Conservation (phyloP, 2,329 filamentous ascomycete genomes). For the Neoascochyta sp. region DNA sequence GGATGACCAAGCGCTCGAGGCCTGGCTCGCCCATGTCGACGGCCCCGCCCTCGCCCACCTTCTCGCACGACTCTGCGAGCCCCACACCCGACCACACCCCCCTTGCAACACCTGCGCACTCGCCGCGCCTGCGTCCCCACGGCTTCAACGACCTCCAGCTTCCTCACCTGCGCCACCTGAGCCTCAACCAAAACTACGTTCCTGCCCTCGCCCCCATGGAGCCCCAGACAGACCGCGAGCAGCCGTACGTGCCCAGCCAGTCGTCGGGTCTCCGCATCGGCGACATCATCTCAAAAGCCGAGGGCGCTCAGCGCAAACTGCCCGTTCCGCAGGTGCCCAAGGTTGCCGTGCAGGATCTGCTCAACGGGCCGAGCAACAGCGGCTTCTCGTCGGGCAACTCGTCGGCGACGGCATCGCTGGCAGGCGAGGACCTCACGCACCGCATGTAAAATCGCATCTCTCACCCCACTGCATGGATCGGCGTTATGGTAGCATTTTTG, state of each 20-base stretch:
- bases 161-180: slow-evolving; percentile 75
- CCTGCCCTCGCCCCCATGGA: slow-evolving; percentile 70
- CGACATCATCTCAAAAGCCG: slow-evolving; percentile 87
- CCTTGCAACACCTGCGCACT: slow-evolving; percentile 93
- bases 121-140: slow-evolving; percentile 80
- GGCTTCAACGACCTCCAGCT: slow-evolving; percentile 70
- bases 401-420: slow-evolving; percentile 72
- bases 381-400: slow-evolving; percentile 72
- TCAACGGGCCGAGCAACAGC: slow-evolving; percentile 55
- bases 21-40: slow-evolving; percentile 95
- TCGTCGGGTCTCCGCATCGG: slow-evolving; percentile 71
- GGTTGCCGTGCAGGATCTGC: slow-evolving; percentile 79
- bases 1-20: slow-evolving; percentile 80
- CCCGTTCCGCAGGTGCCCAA: slow-evolving; percentile 89
- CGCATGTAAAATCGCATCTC: slow-evolving; percentile 25
- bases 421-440: slow-evolving; percentile 52
- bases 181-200: slow-evolving; percentile 55
- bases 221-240: slow-evolving; percentile 58
- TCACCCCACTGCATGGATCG: slow-evolving; percentile 21
- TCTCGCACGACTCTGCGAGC: slow-evolving; percentile 91
- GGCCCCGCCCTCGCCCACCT: slow-evolving; percentile 90
- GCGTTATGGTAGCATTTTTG: slow-evolving; percentile 37
- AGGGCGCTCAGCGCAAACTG: slow-evolving; percentile 84
- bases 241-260: slow-evolving; percentile 56
- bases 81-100: slow-evolving; percentile 98